Percentiles rank a stretch among this genome's conserved stretches.
Evolutionary conservation across 2,329 filamentous ascomycete genomes (phyloP).

Genomic region (Exophiala viscosa): DNA sequence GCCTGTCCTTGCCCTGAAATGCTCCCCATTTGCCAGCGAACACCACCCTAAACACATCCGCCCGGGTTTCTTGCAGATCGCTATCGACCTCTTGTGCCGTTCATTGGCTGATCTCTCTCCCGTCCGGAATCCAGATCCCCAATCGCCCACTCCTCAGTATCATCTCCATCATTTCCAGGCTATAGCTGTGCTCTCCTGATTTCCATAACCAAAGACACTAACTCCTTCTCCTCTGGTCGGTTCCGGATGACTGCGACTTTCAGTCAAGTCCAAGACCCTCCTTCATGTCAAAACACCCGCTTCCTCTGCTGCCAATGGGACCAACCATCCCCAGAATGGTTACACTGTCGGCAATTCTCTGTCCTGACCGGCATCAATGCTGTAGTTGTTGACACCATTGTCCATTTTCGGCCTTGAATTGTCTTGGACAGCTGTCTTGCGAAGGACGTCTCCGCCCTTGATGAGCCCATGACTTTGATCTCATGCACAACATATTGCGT

Average conservation of each 20-base stretch:
- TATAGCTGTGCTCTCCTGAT: background rate
- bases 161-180: background rate
- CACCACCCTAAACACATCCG: background rate
- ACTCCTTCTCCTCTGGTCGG: constrained; percentile 7
- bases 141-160: background rate
- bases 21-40: background rate
- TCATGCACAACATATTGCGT: constrained; percentile 23
- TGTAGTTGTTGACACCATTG: constrained; percentile 3
- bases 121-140: background rate
- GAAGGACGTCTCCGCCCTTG: constrained; percentile 1
- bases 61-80: background rate
- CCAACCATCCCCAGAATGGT: constrained; percentile 16
- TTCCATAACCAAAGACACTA: constrained; percentile 2
- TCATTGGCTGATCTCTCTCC: background rate
- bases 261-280: background rate
- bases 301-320: constrained; percentile 9
- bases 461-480: constrained; percentile 14
- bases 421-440: constrained; percentile 4
- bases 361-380: constrained; percentile 2
- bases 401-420: constrained; percentile 2
- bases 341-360: constrained; percentile 10
- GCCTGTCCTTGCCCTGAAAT: background rate
- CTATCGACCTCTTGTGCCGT: background rate
- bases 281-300: background rate
- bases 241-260: background rate